Percentiles rank a stretch among this genome's conserved stretches.
Conservation (phyloP, 257 asterid species). For the Solanum paucissectum region DNA sequence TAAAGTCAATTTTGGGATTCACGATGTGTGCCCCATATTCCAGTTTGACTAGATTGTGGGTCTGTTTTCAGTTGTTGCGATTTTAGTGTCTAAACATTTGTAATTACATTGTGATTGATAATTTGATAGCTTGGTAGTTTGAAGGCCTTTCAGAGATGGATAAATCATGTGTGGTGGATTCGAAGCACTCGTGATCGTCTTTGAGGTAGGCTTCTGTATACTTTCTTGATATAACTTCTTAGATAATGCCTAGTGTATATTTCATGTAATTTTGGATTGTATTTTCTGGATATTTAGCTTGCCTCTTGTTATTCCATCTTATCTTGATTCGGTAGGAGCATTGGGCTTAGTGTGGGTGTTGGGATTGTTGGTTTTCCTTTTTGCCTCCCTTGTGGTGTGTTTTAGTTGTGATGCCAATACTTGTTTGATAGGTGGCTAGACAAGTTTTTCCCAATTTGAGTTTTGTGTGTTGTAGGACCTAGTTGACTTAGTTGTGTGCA, state of each 20-base stretch:
- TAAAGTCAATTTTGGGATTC: background rate
- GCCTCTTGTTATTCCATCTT: background rate
- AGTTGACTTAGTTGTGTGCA: background rate
- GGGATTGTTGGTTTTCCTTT: background rate
- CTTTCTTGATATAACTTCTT: background rate
- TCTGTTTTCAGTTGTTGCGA: background rate
- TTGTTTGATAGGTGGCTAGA: background rate
- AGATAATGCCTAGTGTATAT: no score
- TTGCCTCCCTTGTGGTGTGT: background rate
- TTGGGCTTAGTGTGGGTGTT: background rate
- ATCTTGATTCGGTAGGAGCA: background rate
- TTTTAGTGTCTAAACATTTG: background rate
- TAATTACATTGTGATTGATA: background rate
- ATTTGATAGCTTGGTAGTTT: background rate
- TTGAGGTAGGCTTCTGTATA: background rate
- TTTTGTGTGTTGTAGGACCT: background rate
- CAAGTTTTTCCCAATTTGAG: fast-evolving
- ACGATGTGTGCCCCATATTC: fast-evolving
- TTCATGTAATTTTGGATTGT: background rate
- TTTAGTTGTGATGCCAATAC: background rate
- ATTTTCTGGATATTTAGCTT: background rate
- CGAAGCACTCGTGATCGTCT: background rate
- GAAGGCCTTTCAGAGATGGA: no score
- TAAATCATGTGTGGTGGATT: no score
- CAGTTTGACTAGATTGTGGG: no score